These are phyloP conservation scores for Ogataea wickerhamii DNA, from an alignment of 805 yeast species.

Conservation along the genomic window DNA sequence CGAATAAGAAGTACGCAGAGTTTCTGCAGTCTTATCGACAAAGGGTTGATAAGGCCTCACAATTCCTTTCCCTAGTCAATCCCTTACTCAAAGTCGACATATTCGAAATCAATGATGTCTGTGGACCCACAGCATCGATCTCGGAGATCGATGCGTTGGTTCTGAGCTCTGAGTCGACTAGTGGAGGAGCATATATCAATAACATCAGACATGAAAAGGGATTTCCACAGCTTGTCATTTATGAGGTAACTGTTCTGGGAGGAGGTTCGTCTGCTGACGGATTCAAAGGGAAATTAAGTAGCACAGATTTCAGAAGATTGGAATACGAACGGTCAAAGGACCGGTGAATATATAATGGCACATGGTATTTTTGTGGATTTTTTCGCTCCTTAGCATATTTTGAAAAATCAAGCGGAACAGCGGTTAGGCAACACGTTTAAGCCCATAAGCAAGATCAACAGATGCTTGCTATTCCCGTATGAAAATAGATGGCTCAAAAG, in stretches of 20 bases:
- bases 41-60: slow-evolving; percentile 45
- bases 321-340: slow-evolving; percentile 23
- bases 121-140: slow-evolving; percentile 88
- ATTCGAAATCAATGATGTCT: slow-evolving; percentile 71
- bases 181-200: slow-evolving; percentile 76
- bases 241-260: slow-evolving; percentile 64
- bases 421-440: too few relatives aligned
- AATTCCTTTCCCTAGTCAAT: slow-evolving; percentile 47
- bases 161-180: slow-evolving; percentile 72
- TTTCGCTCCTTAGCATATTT: too few relatives aligned
- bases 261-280: slow-evolving; percentile 35
- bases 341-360: too few relatives aligned
- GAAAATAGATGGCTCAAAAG: slow-evolving; percentile 56
- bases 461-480: slow-evolving; percentile 37
- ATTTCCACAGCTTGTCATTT: slow-evolving; percentile 47
- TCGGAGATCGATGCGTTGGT: slow-evolving; percentile 74
- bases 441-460: not conserved
- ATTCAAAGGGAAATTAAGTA: slow-evolving; percentile 75
- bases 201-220: slow-evolving; percentile 54
- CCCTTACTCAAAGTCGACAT: slow-evolving; percentile 48
- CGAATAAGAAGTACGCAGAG: slow-evolving; percentile 70
- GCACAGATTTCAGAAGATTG: slow-evolving; percentile 66
- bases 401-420: too few relatives aligned
- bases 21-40: slow-evolving; percentile 53
- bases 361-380: too few relatives aligned